Evolutionary conservation across 306 rosid species (phyloP).

Genomic region (Aeschynomene evenia): DNA sequence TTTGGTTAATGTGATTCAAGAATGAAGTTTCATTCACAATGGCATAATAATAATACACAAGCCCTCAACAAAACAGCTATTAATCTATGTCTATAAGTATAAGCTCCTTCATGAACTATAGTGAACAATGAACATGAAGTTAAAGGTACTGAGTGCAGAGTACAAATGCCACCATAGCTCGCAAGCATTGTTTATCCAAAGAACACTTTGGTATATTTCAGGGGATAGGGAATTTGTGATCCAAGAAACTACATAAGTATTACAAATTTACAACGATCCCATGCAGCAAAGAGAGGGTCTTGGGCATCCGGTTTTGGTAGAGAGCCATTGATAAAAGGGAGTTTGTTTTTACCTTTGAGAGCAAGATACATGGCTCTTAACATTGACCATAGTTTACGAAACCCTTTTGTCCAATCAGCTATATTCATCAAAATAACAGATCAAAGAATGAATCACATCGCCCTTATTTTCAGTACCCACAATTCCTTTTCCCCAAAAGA

Average conservation of each 20-base stretch:
- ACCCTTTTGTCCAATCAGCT: conserved; percentile 12
- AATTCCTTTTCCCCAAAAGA: conserved; percentile 18
- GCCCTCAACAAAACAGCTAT: not conserved
- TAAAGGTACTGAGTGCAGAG: not conserved
- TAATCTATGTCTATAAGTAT: not conserved
- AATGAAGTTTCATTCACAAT: not conserved
- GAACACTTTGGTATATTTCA: too few relatives aligned
- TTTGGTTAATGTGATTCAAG: not conserved
- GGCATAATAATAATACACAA: not conserved
- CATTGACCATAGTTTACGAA: conserved; percentile 9
- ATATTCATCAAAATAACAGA: not conserved
- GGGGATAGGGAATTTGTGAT: too few relatives aligned
- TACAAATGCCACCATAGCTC: too few relatives aligned
- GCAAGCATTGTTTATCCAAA: too few relatives aligned
- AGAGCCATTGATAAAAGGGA: too few relatives aligned
- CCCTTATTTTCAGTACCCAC: conserved; percentile 21
- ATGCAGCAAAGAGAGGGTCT: too few relatives aligned
- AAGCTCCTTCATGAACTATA: not conserved
- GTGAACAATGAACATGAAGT: not conserved
- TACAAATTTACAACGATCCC: too few relatives aligned
- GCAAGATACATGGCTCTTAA: too few relatives aligned
- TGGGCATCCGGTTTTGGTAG: too few relatives aligned
- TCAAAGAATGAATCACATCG: not conserved
- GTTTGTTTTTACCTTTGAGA: too few relatives aligned
- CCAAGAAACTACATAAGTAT: too few relatives aligned